Base-by-base conservation (phyloP, 2,329 filamentous ascomycete species). In the Cladosporium sp. region DNA sequence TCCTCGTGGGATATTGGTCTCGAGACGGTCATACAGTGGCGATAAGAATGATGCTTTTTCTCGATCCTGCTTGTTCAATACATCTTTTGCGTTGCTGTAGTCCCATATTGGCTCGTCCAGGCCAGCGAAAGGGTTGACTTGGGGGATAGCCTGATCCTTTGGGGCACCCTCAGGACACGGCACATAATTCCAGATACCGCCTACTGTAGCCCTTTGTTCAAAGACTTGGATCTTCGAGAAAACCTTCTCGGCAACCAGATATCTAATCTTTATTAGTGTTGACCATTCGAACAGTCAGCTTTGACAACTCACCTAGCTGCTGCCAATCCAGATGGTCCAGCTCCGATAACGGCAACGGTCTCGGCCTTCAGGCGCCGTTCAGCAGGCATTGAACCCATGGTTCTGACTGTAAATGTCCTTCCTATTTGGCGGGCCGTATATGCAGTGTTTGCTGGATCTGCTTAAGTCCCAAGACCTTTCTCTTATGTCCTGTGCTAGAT, bases 121-220 rank as follows among this genome's bases (percentile, higher is more conserved):
- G 26, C 86, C 83, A 53, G 84, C 83, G 71, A 85, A 73, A 2
- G 85, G 85, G 28, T 86, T 84, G n/a, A 87, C 87, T 74, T 93
- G 90, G 8, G 93, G 92, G 43, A 94, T 71, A 1, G 72, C 68
- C 54, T 81, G 76, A 13, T 74, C 72, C 53, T 77, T 76, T 70
- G 83, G 70, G 74, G 84, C 66, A 74, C 80, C 70, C 70, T 84
- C 67, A 75, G 82, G 73, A 46, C 66, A 67, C 1, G 82, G 80
- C 68, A 84, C 88, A 76, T 96, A 93, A 73, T 92, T 90, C 94
- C 94, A 98, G 11, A 95, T 86, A 2, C 95, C 94, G 65, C 93
- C 94, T 7, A 90, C 85, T 57, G 86, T 84, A 53, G 84, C 81
- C 69, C 92, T 88, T 77, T 97, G 92, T 78, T 98, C 95, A 73